A percentile compares a stretch with the other conserved stretches of the same genome.
Evolutionary conservation across 495 filamentous ascomycete species (phyloP).

Genomic region (Penicillium flavigenum): DNA sequence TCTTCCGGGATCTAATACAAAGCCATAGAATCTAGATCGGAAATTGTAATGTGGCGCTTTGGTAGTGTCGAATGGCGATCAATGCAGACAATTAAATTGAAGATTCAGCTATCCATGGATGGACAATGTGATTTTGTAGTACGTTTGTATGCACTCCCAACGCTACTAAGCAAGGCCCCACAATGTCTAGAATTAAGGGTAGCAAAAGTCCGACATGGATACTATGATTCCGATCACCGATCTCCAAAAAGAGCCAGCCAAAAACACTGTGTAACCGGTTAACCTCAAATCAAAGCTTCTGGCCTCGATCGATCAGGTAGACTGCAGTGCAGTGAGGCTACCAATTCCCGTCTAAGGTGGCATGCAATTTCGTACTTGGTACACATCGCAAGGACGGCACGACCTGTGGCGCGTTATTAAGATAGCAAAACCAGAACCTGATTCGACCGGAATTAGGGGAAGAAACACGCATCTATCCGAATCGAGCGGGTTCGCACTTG

Average conservation of each 20-base stretch:
- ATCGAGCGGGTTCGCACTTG: conserved; percentile 16
- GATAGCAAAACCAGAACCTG: background rate
- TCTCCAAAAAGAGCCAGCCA: background rate
- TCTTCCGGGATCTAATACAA: background rate
- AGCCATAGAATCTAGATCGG: conserved; percentile 5
- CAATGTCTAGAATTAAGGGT: conserved; percentile 5
- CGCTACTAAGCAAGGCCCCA: background rate
- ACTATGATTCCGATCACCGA: background rate
- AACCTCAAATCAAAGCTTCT: conserved; percentile 19
- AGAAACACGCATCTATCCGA: conserved; percentile 2
- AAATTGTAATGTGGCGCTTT: background rate
- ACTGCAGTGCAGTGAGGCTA: conserved; percentile 23
- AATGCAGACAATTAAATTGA: background rate
- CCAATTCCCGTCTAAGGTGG: conserved; percentile 1
- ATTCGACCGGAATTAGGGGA: background rate
- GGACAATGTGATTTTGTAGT: background rate
- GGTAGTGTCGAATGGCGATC: conserved; percentile 4
- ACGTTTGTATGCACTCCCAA: background rate
- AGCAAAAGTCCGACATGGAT: background rate
- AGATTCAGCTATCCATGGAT: conserved; percentile 2
- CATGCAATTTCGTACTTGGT: background rate
- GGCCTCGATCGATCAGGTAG: conserved; percentile 27
- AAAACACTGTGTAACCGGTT: background rate
- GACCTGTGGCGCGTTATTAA: conserved; percentile 5
- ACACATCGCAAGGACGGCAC: conserved; percentile 20